Base-by-base conservation (phyloP, 1,284 basidiomycete species). In the Apiotrichum domesticum region DNA sequence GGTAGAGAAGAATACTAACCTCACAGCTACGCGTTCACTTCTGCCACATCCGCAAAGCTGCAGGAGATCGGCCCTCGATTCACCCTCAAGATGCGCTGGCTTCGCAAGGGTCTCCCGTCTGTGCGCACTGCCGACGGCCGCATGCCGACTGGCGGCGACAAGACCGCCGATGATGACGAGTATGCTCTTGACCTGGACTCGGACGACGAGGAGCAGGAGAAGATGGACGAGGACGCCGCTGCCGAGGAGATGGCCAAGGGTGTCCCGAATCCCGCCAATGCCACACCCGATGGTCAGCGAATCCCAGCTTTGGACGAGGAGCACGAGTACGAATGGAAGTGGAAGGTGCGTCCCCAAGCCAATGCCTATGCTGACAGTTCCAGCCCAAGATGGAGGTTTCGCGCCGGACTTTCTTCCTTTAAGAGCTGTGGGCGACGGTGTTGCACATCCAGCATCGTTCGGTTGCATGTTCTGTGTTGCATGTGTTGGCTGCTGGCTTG, bases 61-160 rank as follows among this genome's bases (percentile, higher is more conserved):
- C 96, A 99, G 76, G 96, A 99, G 76, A 99, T 98, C 61, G 96
- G 96, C 0, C 96, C 96, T 4, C 84, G 95, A 34, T 98, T 99
- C 72, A 98, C 96, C 0, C 80, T 98, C 15, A 98, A 98, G 78
- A 78, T 99, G 56, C 80, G 87, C 37, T 95, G 87, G 80, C 76
- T 99, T 60, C 86, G 89, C 70, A 90, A 90, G 67, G 91, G 92
- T 10, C 79, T 95, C 35, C 94, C 94, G 0, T 84, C 86, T 5
- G 88, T 92, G 21, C 68, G 71, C 10, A 73, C 75, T 1, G 68
- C 67, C 14, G 77, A 75, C 55, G 76, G 71, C 37, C 66, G 72
- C 21, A 69, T 74, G 41, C 70, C 75, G 2, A 56, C 65, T 15
- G 72, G 72, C 10, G 74, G 85, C 64, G 84, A 94, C 64, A 86